Percentiles rank a stretch among this genome's conserved stretches.
Evolutionary conservation across 495 filamentous ascomycete species (phyloP).

Genomic region (Xylaria longipes): DNA sequence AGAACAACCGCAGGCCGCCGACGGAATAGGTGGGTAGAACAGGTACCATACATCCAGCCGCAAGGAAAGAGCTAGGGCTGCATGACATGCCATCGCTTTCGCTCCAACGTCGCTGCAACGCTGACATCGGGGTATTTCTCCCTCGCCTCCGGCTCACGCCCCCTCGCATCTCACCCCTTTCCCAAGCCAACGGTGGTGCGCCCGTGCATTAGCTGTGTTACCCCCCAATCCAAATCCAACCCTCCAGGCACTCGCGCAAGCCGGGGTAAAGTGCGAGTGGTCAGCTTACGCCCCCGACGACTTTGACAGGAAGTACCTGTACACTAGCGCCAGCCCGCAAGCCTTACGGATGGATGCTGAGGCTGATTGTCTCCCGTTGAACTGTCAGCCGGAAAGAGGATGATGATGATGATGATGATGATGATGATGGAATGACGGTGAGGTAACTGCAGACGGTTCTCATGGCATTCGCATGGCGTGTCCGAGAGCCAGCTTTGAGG

Average conservation of each 20-base stretch:
- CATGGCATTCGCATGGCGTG: constrained; percentile 1
- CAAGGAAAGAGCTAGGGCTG: not conserved
- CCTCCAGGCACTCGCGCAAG: constrained; percentile 1
- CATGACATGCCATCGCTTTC: not conserved
- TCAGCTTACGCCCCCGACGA: constrained; percentile 20
- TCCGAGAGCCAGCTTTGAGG: constrained; percentile 3
- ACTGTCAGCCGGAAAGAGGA: constrained; percentile 1
- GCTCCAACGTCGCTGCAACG: constrained; percentile 1
- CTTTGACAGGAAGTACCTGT: constrained; percentile 11
- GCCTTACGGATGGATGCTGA: constrained; percentile 8
- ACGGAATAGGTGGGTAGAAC: constrained; percentile 8
- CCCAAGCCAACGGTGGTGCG: constrained; percentile 23
- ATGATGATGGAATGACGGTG: constrained; percentile 11
- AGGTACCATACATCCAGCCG: constrained; percentile 25
- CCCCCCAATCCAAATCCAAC: constrained; percentile 2
- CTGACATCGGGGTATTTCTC: constrained; percentile 19
- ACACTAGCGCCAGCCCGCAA: constrained; percentile 4
- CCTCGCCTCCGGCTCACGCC: constrained; percentile 6
- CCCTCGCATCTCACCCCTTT: not conserved
- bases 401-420: no score
- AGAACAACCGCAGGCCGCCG: not conserved
- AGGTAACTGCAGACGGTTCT: constrained; percentile 13
- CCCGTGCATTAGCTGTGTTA: constrained; percentile 13
- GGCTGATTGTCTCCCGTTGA: constrained; percentile 7
- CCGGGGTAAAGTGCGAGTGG: constrained; percentile 23